phyloP scores from a whole-genome alignment of 2,329 filamentous ascomycete species.

The Fusarium nanum region DNA sequence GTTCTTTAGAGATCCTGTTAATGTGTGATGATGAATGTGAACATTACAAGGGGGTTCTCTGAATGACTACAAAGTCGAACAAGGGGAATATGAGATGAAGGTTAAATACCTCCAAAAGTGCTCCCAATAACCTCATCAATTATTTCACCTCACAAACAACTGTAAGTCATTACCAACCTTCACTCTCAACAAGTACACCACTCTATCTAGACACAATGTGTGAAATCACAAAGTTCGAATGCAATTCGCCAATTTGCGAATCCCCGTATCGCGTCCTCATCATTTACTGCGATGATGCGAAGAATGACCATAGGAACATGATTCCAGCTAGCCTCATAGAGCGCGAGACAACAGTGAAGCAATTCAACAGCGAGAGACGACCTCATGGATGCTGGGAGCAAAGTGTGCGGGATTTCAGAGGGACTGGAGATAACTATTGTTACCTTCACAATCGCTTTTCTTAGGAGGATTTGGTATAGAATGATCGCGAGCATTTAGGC shows the following conservation, averaged over 20 bases:
- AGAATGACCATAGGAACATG: not conserved
- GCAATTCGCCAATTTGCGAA: not conserved
- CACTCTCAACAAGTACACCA: no score
- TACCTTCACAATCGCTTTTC: not conserved
- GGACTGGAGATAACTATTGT: not conserved
- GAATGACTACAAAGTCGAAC: not conserved
- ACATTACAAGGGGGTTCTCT: not conserved
- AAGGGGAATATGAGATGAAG: not conserved
- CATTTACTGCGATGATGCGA: not conserved
- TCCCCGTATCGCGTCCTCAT: not conserved
- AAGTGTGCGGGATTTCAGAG: no score
- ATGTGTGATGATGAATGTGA: not conserved
- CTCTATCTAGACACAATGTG: not conserved
- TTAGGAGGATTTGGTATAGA: fast-evolving
- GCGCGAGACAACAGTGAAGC: not conserved
- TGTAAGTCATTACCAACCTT: not conserved
- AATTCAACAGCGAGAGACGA: not conserved
- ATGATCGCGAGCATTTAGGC: not conserved
- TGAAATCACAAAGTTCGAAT: not conserved
- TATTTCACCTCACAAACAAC: not conserved
- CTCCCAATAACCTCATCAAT: not conserved
- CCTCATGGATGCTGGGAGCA: not conserved
- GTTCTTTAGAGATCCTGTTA: not conserved
- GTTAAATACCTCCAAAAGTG: not conserved
- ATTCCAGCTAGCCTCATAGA: not conserved